Evolutionary conservation across 2,329 filamentous ascomycete genomes (phyloP).

Genomic region (Verticillium nubilum): DNA sequence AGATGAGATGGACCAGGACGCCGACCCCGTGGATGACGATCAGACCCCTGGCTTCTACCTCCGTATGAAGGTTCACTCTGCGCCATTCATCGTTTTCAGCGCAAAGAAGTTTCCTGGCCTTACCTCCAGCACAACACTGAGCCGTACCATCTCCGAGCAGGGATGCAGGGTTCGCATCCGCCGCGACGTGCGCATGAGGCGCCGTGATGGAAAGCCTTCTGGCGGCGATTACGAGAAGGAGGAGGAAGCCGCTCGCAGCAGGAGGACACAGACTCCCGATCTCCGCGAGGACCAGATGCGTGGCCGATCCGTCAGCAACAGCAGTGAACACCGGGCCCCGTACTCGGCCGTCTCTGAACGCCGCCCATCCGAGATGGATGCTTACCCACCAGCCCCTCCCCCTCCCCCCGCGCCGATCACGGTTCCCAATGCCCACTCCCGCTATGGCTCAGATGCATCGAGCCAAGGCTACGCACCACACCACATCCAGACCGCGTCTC

Average conservation of each 20-base stretch:
- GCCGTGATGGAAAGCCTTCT: slow-evolving; percentile 65
- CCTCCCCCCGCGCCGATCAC: slow-evolving; percentile 22
- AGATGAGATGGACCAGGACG: slow-evolving; percentile 72
- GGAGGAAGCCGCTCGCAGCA: slow-evolving; percentile 47
- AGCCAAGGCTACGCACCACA: slow-evolving; percentile 31
- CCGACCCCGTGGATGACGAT: slow-evolving; percentile 35
- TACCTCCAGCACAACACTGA: slow-evolving; percentile 81
- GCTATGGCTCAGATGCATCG: slow-evolving; percentile 30
- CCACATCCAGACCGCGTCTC: slow-evolving; percentile 19
- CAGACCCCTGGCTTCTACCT: slow-evolving; percentile 63
- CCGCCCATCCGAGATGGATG: slow-evolving; percentile 42
- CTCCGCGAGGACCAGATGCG: slow-evolving; percentile 25
- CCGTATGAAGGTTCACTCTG: slow-evolving; percentile 84
- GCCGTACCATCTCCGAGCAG: slow-evolving; percentile 89
- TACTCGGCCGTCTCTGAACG: slow-evolving; percentile 33
- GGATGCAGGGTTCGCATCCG: slow-evolving; percentile 94
- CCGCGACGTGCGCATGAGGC: slow-evolving; percentile 87
- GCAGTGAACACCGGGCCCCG: slow-evolving; percentile 41
- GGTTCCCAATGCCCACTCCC: slow-evolving; percentile 18
- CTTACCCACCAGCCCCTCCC: slow-evolving; percentile 31
- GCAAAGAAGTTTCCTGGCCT: slow-evolving; percentile 98
- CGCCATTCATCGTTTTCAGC: slow-evolving; percentile 83
- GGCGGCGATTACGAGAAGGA: slow-evolving; percentile 48
- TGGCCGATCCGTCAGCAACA: slow-evolving; percentile 56
- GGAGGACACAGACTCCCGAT: slow-evolving; percentile 20